Evolutionary conservation across 1,284 basidiomycete species (phyloP), one percentile per base, ranked within the genome.

Genomic region (Porogramme epimiltina): DNA sequence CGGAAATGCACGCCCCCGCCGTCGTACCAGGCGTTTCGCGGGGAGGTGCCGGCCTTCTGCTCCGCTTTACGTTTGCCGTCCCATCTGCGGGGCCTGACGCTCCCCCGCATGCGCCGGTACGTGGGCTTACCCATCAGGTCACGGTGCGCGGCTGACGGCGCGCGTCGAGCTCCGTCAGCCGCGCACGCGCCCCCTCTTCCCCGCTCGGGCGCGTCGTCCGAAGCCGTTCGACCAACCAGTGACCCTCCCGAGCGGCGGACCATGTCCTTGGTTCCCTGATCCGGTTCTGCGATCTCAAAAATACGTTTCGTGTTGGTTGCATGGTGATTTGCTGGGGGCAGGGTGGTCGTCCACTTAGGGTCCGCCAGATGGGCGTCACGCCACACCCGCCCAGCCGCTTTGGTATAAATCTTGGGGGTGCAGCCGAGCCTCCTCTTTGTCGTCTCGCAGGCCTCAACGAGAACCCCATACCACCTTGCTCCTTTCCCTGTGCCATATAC

Each of bases 61-160:
- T 50, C 56, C 56, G 51, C 33, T 19, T 52, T 55, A 53, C 51
- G 56, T 39, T 41, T 43, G n/a, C 34, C 9, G 9, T 13, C 13
- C 9, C 34, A 6, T 16, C 9, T 18, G 34, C n/a, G n/a, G n/a
- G 6, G 10, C 16, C n/a, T 16, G 34, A 37, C 34, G n/a, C 5
- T 6, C 39, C 34, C 41, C 18, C 39, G 24, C 47, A 25, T 13
- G 13, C 13, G 8, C 28, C 28, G 28, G 34, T 18, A 16, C 9
- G 16, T 5, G 34, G 10, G 13, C n/a, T 37, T 6, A 37, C 13
- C 34, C 34, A 31, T 6, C 28, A 18, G 34, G 34, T 37, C 34
- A 37, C 34, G 34, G 34, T 37, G 16, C 16, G 34, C 13, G 34
- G 34, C n/a, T 37, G 34, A 16, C 34, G n/a, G 34, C 16, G 16